Evolutionary conservation across 2,329 filamentous ascomycete genomes (phyloP).

Genomic region (Xylariaceae sp.): DNA sequence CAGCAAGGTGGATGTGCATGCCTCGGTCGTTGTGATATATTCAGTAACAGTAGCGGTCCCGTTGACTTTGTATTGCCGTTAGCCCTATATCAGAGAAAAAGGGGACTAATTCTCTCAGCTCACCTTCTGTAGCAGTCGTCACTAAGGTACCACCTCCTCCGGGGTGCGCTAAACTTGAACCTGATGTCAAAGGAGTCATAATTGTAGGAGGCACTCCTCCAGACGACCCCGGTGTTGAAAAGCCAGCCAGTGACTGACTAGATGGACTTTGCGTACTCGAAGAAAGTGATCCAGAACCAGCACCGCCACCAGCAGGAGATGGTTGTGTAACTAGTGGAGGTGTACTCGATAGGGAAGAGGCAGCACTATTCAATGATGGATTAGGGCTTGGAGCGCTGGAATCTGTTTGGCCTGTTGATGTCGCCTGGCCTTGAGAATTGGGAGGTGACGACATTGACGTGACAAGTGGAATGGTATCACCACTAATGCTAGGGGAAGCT

Average conservation of each 20-base stretch:
- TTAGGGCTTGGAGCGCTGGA: not conserved
- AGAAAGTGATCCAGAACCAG: not conserved
- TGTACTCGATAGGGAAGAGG: not conserved
- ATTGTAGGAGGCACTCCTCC: not conserved
- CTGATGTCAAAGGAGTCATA: not conserved
- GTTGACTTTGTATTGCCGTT: constrained; percentile 16
- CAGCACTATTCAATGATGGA: not conserved
- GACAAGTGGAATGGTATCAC: not conserved
- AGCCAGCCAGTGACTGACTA: not conserved
- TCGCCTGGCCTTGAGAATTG: constrained; percentile 6
- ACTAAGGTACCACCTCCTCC: constrained; percentile 5
- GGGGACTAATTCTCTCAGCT: constrained; percentile 7
- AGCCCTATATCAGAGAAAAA: not conserved
- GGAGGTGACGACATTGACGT: not conserved
- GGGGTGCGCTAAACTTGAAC: constrained; percentile 13
- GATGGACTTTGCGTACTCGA: constrained; percentile 1
- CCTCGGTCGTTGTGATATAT: constrained; percentile 13
- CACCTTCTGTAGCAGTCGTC: constrained; percentile 25
- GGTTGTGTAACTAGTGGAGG: too few relatives aligned
- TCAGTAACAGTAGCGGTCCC: constrained; percentile 27
- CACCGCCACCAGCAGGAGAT: not conserved
- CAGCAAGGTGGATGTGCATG: constrained; percentile 4
- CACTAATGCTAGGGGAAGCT: not conserved
- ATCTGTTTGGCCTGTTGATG: constrained; percentile 2
- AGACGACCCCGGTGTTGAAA: not conserved